Evolutionary conservation across 345 rosid genomes (phyloP).

Genomic region (Microcos paniculata): DNA sequence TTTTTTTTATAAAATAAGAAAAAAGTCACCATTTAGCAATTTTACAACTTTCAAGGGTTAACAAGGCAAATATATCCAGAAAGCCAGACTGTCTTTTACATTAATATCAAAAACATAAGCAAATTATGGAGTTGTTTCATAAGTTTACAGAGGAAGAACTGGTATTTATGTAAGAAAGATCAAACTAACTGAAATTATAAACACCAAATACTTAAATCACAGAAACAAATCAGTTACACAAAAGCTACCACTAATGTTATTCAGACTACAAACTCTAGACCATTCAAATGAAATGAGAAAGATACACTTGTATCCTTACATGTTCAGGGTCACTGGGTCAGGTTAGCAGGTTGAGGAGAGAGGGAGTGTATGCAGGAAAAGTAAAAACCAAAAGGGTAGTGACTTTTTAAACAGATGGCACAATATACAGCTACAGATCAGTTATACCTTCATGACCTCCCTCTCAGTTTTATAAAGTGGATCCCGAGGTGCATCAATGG

Average conservation of each 20-base stretch:
- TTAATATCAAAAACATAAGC: neutral
- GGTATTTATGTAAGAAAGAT: neutral
- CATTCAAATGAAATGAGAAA: neutral
- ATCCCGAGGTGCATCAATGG: slow-evolving; percentile 86
- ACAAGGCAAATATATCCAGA: neutral
- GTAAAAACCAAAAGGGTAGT: neutral
- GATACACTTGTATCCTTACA: neutral
- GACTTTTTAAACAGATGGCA: neutral
- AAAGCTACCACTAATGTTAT: no score
- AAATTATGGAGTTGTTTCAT: neutral
- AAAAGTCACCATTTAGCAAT: neutral
- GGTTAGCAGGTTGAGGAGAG: neutral
- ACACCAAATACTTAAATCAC: neutral
- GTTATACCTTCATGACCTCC: slow-evolving; percentile 73
- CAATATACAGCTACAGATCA: neutral
- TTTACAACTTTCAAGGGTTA: neutral
- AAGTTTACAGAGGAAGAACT: neutral
- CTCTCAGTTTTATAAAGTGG: slow-evolving; percentile 79
- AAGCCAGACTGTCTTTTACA: neutral
- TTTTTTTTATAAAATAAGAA: neutral
- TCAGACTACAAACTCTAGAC: neutral
- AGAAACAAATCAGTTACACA: no score
- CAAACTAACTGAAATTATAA: neutral
- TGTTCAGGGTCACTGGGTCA: neutral
- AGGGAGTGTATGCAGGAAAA: neutral